These are phyloP conservation scores for Stephania japonica DNA, from an alignment of 164 flowering plant genomes.

Conservation along the genomic window DNA sequence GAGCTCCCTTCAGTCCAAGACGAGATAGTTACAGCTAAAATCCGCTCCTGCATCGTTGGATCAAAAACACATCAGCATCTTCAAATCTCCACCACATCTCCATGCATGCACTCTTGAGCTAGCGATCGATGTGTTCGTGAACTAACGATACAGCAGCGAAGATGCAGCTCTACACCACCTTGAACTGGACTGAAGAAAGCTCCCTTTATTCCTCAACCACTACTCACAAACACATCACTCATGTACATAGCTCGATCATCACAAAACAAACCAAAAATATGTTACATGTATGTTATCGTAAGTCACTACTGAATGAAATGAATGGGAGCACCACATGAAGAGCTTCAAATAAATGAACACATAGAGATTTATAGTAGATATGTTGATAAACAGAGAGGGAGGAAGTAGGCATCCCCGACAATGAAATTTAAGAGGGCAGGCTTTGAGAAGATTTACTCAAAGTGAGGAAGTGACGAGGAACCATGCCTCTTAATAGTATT, in stretches of 20 bases:
- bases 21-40: slow-evolving; percentile 21
- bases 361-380: not conserved
- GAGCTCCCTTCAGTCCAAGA: slow-evolving; percentile 46
- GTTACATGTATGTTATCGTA: too few species aligned
- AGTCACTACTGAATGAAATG: too few species aligned
- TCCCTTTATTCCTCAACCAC: slow-evolving; percentile 10
- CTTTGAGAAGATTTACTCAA: not conserved
- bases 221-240: not conserved
- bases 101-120: not conserved
- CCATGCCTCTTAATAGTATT: not conserved
- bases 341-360: not conserved
- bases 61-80: slow-evolving; percentile 21
- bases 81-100: not conserved
- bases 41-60: slow-evolving; percentile 33
- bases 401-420: not conserved
- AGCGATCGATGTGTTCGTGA: slow-evolving; percentile 25
- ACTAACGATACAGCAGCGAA: slow-evolving; percentile 37
- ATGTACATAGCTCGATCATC: too few species aligned
- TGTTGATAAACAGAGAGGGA: not conserved
- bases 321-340: too few species aligned
- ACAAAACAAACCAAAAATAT: too few species aligned
- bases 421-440: not conserved
- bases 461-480: too few species aligned
- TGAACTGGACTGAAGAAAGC: slow-evolving; percentile 34
- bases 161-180: slow-evolving; percentile 17